phyloP scores from a whole-genome alignment of 2,329 filamentous ascomycete species.

The Aspergillus oerlinghausenensis region DNA sequence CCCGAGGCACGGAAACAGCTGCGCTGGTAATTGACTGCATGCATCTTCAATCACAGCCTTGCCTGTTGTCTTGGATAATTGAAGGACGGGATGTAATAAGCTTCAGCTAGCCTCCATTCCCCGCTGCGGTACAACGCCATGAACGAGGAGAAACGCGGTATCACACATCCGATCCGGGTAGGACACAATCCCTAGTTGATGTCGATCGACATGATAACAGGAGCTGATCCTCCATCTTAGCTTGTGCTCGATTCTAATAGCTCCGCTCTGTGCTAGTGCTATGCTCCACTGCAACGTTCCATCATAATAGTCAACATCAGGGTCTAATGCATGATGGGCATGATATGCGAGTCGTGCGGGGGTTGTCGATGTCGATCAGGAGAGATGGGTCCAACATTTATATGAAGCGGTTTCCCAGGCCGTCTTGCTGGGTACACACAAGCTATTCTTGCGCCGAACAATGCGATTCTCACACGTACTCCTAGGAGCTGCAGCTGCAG shows the following conservation, averaged over 20 bases:
- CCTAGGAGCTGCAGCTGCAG: constrained; percentile 13
- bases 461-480: constrained; percentile 24
- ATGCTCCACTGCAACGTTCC: neutral
- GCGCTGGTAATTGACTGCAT: neutral
- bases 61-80: neutral
- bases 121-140: neutral
- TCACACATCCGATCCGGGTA: neutral
- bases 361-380: neutral
- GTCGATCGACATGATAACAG: neutral
- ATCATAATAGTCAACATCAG: neutral
- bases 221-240: neutral
- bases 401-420: neutral
- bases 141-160: neutral
- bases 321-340: neutral
- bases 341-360: neutral
- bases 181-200: neutral
- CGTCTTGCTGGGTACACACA: neutral
- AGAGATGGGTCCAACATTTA: neutral
- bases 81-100: neutral
- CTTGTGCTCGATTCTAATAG: neutral
- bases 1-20: neutral
- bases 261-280: neutral
- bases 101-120: neutral
- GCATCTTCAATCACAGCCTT: neutral
- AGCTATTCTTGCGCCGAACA: neutral